Evolutionary conservation across 2,329 filamentous ascomycete species (phyloP), one percentile per base, ranked within the genome.

Genomic region (Sordariomycetes sp.): DNA sequence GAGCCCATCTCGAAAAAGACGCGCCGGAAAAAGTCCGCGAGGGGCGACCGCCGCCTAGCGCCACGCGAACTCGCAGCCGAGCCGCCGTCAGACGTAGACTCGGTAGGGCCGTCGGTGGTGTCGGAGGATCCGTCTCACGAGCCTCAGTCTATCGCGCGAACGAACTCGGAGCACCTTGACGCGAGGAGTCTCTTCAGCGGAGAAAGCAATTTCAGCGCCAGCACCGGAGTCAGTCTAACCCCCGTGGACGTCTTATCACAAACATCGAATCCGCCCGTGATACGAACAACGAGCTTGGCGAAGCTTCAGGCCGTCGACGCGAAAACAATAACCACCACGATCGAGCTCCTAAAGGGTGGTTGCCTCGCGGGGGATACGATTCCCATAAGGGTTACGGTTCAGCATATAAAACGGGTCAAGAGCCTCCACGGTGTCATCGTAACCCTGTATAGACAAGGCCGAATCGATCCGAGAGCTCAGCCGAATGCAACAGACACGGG

Each of bases 351-450:
- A 35, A 89, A 87, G 67, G 88, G 89, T 14, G 94, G 92, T 20
- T 95, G 88, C 67, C 76, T 97, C 16, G 86, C 91, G 0, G 94
- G 94, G 18, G 94, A 97, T 65, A 82, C 82, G 25, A 78, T 97
- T 51, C 85, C 89, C 0, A 80, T 97, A 58, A 87, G 83, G 65
- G 86, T 97, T 57, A 85, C 81, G 0, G 86, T 99, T 60, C 87
- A 90, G 62, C 94, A 97, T 69, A 93, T 88, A 60, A 96, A 95
- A 70, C 82, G 86, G 59, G 83, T 97, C 66, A 90, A 93, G 74
- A 97, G 91, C 68, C 80, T 96, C 73, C 89, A 93, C 64, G 93
- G 94, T 8, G 88, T 97, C 54, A 94, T 97, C 61, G 84, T 96
- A 53, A 97, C 94, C 1, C 76, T 99, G 10, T 97, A 95, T 69